Conservation (phyloP, 495 filamentous ascomycete species). For the Aspergillus hancockii region DNA sequence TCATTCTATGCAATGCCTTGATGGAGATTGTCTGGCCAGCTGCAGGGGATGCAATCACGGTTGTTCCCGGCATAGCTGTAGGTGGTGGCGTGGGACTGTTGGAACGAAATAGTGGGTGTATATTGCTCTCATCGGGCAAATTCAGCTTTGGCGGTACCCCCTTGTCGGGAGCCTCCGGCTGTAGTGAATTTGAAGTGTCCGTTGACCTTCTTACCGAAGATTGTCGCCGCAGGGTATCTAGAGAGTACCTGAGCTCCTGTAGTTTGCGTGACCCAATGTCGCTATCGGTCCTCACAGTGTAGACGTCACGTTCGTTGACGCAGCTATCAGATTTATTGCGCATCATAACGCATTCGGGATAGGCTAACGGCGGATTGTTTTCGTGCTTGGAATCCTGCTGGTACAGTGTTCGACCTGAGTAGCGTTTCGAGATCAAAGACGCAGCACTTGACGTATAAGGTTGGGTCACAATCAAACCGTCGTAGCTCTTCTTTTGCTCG, state of each 20-base stretch:
- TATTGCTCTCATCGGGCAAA: slow-evolving; percentile 63
- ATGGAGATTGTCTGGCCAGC: slow-evolving; percentile 67
- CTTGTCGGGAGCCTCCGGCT: slow-evolving; percentile 20
- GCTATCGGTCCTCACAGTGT: slow-evolving; percentile 8
- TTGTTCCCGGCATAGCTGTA: slow-evolving; percentile 64
- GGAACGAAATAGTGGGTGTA: slow-evolving; percentile 82
- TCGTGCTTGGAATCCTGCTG: slow-evolving; percentile 32
- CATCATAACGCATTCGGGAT: slow-evolving; percentile 18
- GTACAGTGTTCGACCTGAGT: slow-evolving; percentile 38
- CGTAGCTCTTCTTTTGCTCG: slow-evolving; percentile 15
- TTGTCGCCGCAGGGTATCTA: slow-evolving; percentile 30
- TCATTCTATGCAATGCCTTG: slow-evolving; percentile 61
- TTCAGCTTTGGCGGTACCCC: slow-evolving; percentile 17
- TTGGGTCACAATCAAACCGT: slow-evolving; percentile 7
- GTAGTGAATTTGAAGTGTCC: slow-evolving; percentile 23
- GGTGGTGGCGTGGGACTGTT: slow-evolving; percentile 72
- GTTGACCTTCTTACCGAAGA: slow-evolving; percentile 18
- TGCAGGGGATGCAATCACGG: slow-evolving; percentile 69
- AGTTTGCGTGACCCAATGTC: slow-evolving; percentile 8
- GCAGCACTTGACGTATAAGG: slow-evolving; percentile 25
- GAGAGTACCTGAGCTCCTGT: slow-evolving; percentile 25
- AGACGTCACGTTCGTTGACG: slow-evolving; percentile 17
- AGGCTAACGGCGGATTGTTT: slow-evolving; percentile 20
- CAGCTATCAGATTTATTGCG: slow-evolving; percentile 3
- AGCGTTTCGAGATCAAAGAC: slow-evolving; percentile 36